phyloP scores from a whole-genome alignment of 2,329 filamentous ascomycete genomes.

The Pochonia chlamydosporia region DNA sequence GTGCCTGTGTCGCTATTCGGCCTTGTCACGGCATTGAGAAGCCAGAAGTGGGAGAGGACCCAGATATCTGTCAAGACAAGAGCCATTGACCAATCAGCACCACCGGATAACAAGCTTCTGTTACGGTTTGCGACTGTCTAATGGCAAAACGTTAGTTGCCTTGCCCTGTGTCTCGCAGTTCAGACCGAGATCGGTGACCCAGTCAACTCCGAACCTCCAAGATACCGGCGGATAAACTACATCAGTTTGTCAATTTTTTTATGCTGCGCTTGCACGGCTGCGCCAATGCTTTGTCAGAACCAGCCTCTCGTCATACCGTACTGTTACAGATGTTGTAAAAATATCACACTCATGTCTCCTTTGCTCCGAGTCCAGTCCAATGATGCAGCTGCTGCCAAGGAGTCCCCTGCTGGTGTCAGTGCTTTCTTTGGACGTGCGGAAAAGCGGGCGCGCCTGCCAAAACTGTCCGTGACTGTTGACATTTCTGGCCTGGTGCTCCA shows the following conservation, averaged over 20 bases:
- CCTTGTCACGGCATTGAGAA: not conserved
- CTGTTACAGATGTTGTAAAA: not conserved
- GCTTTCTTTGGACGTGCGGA: not conserved
- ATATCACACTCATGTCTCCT: too few species aligned
- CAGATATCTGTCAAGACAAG: not conserved
- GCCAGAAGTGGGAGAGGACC: not conserved
- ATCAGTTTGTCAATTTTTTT: not conserved
- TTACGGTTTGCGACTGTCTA: constrained; percentile 6
- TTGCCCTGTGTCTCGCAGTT: not conserved
- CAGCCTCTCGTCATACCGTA: not conserved
- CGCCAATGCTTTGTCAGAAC: not conserved
- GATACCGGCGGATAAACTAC: not conserved
- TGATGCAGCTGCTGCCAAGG: too few species aligned
- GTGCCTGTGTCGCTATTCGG: not conserved
- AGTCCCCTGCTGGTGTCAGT: not conserved
- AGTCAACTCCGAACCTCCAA: constrained; percentile 7
- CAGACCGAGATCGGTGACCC: constrained; percentile 6
- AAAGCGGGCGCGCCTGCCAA: not conserved
- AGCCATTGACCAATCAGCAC: constrained; percentile 6
- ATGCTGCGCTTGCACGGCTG: not conserved
- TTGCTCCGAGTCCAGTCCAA: too few species aligned
- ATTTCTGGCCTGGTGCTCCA: not conserved
- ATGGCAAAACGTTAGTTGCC: constrained; percentile 3
- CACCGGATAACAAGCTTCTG: constrained; percentile 7
- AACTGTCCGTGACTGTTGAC: not conserved